A percentile compares a stretch with the other conserved stretches of the same genome.
Evolutionary conservation across 2,329 filamentous ascomycete genomes (phyloP).

Genomic region (Aspergillus ustus): DNA sequence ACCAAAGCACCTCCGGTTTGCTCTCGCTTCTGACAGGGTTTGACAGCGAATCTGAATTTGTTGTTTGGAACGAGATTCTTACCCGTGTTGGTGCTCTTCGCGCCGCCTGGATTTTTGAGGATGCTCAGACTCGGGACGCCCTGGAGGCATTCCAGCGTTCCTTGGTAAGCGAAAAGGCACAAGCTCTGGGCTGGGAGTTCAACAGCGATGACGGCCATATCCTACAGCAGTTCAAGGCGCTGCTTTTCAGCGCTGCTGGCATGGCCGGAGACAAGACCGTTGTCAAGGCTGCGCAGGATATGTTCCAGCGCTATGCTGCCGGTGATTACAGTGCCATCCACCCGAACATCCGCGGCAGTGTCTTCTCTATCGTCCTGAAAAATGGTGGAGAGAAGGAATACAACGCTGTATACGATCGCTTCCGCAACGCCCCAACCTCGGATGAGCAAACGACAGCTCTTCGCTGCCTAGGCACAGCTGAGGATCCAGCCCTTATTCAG

Average conservation of each 20-base stretch:
- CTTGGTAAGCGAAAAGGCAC: conserved; percentile 77
- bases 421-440: conserved; percentile 73
- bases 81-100: conserved; percentile 78
- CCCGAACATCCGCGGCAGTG: conserved; percentile 85
- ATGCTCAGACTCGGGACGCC: conserved; percentile 70
- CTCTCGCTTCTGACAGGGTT: conserved; percentile 85
- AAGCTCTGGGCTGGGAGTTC: conserved; percentile 88
- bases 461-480: conserved; percentile 78
- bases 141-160: conserved; percentile 83
- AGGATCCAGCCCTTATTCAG: conserved; percentile 78
- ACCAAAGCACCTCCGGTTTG: conserved; percentile 90
- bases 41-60: conserved; percentile 78
- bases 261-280: conserved; percentile 78
- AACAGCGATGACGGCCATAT: conserved; percentile 84
- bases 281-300: conserved; percentile 79
- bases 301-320: conserved; percentile 82
- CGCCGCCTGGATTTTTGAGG: conserved; percentile 86
- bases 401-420: conserved; percentile 75
- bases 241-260: conserved; percentile 85
- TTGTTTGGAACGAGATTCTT: conserved; percentile 93
- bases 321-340: conserved; percentile 84
- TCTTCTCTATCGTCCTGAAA: conserved; percentile 82
- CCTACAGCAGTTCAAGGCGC: conserved; percentile 89
- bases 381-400: conserved; percentile 89
- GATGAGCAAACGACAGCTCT: conserved; percentile 93